Evolutionary conservation across 2,329 filamentous ascomycete species (phyloP).

Genomic region (Colletotrichum sp.): DNA sequence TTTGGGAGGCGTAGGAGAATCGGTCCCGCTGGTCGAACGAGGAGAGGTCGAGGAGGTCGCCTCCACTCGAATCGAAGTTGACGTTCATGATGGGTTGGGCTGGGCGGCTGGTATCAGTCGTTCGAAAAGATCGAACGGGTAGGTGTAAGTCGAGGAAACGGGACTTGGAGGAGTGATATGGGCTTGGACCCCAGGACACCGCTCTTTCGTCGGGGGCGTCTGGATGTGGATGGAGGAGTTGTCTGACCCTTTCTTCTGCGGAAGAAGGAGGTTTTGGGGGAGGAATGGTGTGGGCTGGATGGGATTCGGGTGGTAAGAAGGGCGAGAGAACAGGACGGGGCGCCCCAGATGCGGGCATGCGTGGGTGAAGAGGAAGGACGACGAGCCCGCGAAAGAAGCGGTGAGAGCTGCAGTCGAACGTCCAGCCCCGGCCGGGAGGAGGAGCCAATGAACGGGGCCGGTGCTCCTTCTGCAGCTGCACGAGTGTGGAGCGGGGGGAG

Average conservation of each 20-base stretch:
- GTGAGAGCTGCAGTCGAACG: constrained; percentile 30
- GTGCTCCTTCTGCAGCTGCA: constrained; percentile 22
- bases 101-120: constrained; percentile 6
- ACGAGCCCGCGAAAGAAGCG: constrained; percentile 30
- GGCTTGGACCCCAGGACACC: constrained; percentile 42
- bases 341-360: constrained; percentile 21
- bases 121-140: constrained; percentile 32
- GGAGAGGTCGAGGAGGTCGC: constrained; percentile 65
- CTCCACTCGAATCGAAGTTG: constrained; percentile 63
- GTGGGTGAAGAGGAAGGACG: constrained; percentile 23
- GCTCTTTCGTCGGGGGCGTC: constrained; percentile 39
- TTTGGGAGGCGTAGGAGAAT: constrained; percentile 54
- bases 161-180: constrained; percentile 23
- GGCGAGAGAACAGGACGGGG: constrained; percentile 13
- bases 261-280: constrained; percentile 12
- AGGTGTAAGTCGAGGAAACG: constrained; percentile 27
- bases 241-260: neutral
- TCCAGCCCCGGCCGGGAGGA: constrained; percentile 28
- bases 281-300: constrained; percentile 5
- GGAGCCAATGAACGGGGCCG: constrained; percentile 28
- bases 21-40: constrained; percentile 63
- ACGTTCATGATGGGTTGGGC: constrained; percentile 51
- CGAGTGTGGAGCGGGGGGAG: constrained; percentile 22
- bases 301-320: constrained; percentile 17
- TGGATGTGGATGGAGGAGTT: constrained; percentile 7